These are phyloP conservation scores for Colletotrichum zoysiae DNA, from an alignment of 2,329 filamentous ascomycete genomes.

Conservation along the genomic window DNA sequence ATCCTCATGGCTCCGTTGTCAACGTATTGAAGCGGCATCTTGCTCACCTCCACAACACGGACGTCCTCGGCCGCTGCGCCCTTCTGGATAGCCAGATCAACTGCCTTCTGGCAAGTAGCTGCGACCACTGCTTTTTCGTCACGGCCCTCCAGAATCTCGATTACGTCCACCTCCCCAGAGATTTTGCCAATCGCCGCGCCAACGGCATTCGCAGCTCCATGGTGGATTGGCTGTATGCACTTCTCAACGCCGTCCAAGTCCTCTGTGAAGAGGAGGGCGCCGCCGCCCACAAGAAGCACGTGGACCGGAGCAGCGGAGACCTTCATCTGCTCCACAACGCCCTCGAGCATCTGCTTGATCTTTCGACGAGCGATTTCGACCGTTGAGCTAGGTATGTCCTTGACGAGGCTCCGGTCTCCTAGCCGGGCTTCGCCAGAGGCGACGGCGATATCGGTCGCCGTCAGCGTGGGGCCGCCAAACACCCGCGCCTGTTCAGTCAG, in stretches of 20 bases:
- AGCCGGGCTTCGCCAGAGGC: slow-evolving; percentile 50
- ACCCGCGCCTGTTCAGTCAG: slow-evolving; percentile 61
- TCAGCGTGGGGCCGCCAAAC: slow-evolving; percentile 67
- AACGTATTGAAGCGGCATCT: slow-evolving; percentile 54
- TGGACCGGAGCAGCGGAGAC: slow-evolving; percentile 64
- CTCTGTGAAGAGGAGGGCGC: slow-evolving; percentile 64
- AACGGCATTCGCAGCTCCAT: slow-evolving; percentile 70
- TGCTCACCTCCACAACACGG: slow-evolving; percentile 60
- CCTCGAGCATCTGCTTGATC: slow-evolving; percentile 62
- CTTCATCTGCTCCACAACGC: slow-evolving; percentile 68
- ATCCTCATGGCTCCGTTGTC: slow-evolving; percentile 52
- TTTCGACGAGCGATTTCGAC: slow-evolving; percentile 47
- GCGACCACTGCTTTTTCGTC: slow-evolving; percentile 54
- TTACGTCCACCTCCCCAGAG: slow-evolving; percentile 64
- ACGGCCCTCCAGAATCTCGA: slow-evolving; percentile 59
- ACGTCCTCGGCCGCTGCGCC: slow-evolving; percentile 48
- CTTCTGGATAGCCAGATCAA: slow-evolving; percentile 31
- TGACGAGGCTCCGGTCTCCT: slow-evolving; percentile 49
- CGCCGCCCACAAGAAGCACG: slow-evolving; percentile 69
- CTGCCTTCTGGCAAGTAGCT: slow-evolving; percentile 52
- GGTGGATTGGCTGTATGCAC: slow-evolving; percentile 63
- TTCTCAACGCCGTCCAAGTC: slow-evolving; percentile 62
- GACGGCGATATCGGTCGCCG: slow-evolving; percentile 65
- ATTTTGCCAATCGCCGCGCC: slow-evolving; percentile 71
- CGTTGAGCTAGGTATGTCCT: slow-evolving; percentile 43